Percentiles rank a stretch among this genome's conserved stretches.
These are phyloP conservation scores for Sporothrix variecibatus DNA, from an alignment of 2,329 filamentous ascomycete species.

Conservation along the genomic window DNA sequence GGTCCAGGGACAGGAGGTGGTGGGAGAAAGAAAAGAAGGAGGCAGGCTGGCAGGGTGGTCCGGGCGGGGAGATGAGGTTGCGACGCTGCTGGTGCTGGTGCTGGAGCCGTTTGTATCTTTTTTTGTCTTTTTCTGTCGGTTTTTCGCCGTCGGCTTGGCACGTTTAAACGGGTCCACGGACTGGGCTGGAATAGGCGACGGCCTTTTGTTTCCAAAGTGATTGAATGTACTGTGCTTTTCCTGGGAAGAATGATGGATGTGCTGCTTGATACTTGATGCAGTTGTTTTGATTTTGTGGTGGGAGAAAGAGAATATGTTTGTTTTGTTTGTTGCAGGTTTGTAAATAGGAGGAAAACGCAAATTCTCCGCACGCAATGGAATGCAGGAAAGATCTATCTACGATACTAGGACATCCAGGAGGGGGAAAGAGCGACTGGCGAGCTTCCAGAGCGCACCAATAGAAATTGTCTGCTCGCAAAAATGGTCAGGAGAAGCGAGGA, in stretches of 20 bases:
- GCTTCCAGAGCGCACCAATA: slow-evolving; percentile 23
- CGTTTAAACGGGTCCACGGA: neutral
- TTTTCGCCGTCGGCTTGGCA: slow-evolving; percentile 16
- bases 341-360: neutral
- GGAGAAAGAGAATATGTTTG: neutral
- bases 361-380: neutral
- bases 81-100: slow-evolving; percentile 22
- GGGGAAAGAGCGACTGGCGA: slow-evolving; percentile 11
- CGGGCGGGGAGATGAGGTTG: slow-evolving; percentile 27
- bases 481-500: slow-evolving; percentile 5
- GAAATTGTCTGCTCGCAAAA: neutral
- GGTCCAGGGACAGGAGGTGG: slow-evolving; percentile 18
- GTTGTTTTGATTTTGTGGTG: neutral
- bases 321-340: neutral
- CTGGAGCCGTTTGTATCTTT: neutral
- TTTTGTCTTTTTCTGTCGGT: neutral
- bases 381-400: neutral
- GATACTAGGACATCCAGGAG: neutral
- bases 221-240: no score
- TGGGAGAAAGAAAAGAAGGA: slow-evolving; percentile 14
- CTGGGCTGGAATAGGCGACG: neutral
- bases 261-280: neutral
- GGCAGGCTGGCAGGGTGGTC: slow-evolving; percentile 25
- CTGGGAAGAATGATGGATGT: neutral
- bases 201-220: neutral